These are phyloP conservation scores for Haplosporangium gracile DNA, from an alignment of 192 early-diverging fungal species.

Conservation along the genomic window DNA sequence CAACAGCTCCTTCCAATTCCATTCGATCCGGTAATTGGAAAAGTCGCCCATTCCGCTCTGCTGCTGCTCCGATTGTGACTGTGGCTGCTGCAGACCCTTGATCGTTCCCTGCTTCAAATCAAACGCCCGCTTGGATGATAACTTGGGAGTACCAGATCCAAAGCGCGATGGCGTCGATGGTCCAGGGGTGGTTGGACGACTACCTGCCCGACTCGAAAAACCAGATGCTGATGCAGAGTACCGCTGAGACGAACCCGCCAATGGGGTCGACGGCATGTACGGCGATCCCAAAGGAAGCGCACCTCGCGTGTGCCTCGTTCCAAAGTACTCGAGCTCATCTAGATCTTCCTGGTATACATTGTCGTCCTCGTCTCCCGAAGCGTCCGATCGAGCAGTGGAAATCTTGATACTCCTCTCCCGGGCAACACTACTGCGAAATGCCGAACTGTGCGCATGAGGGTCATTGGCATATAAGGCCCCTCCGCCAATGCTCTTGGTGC, in stretches of 20 bases:
- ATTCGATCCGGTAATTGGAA: conserved; percentile 53
- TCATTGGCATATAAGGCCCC: conserved; percentile 32
- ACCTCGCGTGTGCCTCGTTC: conserved; percentile 26
- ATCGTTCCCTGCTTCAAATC: conserved; percentile 17
- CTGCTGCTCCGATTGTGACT: neutral
- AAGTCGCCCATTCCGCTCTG: conserved; percentile 29
- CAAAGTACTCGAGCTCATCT: conserved; percentile 55
- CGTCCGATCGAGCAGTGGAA: neutral
- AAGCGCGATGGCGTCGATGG: conserved; percentile 41
- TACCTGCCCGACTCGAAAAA: conserved; percentile 43
- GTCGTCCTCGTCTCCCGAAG: conserved; percentile 12
- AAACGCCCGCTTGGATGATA: conserved; percentile 20
- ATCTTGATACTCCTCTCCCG: conserved; percentile 19
- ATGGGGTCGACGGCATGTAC: conserved; percentile 47
- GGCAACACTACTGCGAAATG: neutral
- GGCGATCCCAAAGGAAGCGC: conserved; percentile 39
- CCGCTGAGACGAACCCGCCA: conserved; percentile 11
- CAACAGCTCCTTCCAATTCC: conserved; percentile 55
- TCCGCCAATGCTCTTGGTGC: neutral
- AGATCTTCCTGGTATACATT: conserved; percentile 24
- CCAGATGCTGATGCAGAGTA: conserved; percentile 25
- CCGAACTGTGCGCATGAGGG: conserved; percentile 16
- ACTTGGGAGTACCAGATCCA: conserved; percentile 46
- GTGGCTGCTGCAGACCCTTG: neutral
- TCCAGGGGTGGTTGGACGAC: conserved; percentile 48